A percentile compares a stretch with the other conserved stretches of the same genome.
Conservation (phyloP, 2,329 filamentous ascomycete genomes). For the Pyrenochaeta sp. region DNA sequence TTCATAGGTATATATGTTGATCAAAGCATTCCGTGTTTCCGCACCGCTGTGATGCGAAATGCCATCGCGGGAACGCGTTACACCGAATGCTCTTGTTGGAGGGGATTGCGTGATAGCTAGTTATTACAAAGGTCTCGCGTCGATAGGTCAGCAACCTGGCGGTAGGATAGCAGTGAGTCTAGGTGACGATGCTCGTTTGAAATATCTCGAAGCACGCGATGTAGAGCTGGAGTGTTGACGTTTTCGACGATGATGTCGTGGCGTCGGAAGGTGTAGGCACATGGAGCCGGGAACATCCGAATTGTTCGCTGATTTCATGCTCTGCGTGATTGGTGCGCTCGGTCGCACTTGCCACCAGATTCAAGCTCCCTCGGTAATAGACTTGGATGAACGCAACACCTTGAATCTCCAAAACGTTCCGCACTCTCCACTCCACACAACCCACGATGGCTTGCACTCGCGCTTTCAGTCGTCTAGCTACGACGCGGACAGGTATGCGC, state of each 20-base stretch:
- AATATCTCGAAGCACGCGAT: constrained; percentile 3
- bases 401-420: constrained; percentile 30
- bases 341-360: constrained; percentile 5
- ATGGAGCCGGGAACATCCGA: constrained; percentile 24
- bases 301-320: neutral
- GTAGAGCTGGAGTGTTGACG: constrained; percentile 17
- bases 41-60: too few relatives aligned
- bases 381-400: constrained; percentile 38
- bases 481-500: constrained; percentile 47
- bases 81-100: too few relatives aligned
- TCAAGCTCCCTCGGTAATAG: constrained; percentile 6
- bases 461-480: constrained; percentile 49
- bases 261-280: constrained; percentile 6
- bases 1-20: too few relatives aligned
- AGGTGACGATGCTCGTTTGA: neutral
- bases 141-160: neutral
- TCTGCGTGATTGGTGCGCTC: constrained; percentile 1
- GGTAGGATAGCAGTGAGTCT: neutral
- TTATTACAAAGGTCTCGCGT: too few relatives aligned
- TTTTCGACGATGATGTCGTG: constrained; percentile 21
- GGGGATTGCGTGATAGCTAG: too few relatives aligned
- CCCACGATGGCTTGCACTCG: constrained; percentile 50
- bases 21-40: too few relatives aligned
- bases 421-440: constrained; percentile 36
- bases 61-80: too few relatives aligned